Evolutionary conservation across 345 rosid species (phyloP), one percentile per base, ranked within the genome.

Genomic region (Pistacia atlantica): DNA sequence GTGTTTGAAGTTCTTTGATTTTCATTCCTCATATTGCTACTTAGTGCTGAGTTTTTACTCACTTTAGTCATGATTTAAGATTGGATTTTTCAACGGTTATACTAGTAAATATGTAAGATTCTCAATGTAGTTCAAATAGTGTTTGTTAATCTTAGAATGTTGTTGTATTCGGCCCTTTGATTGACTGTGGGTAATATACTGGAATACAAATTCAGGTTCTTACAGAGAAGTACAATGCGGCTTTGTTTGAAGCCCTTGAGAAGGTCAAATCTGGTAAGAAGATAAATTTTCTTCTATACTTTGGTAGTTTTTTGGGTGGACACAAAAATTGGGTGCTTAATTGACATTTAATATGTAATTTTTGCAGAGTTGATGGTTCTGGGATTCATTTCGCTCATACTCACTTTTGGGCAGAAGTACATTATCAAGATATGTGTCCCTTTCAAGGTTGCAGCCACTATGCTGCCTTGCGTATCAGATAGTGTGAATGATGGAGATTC

Each of bases 351-450:
- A 22, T n/a, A 16, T 52, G 42, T 77, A 31, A 22, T 56, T 78
- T 46, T 28, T 91, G 89, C 91, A 94, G 99, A 94, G 84, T 80
- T 96, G 83, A 96, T 94, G 98, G 77, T 96, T 85, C 82, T 94
- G 61, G 99, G 98, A 45, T 96, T 96, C 86, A 91, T 96, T 80
- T 96, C 99, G 5, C 82, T 96, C 77, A 89, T 96, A 69, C 85
- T 94, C 70, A 91, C 94, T 65, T 94, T 96, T 77, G 85, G 93
- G 14, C 93, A 90, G 87, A 83, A 25, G 51, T 88, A 83, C 86
- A 84, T 96, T 67, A 55, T 83, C 31, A 65, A 33, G 71, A 93
- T 96, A 63, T 96, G 99, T 84, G 72, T 94, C 56, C 88, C 99
- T 62, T 17, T 65, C 5, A 65, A 84, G 28, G 84, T 85, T 31